Evolutionary conservation across 306 rosid species (phyloP).

Genomic region (Potentilla sterilis): DNA sequence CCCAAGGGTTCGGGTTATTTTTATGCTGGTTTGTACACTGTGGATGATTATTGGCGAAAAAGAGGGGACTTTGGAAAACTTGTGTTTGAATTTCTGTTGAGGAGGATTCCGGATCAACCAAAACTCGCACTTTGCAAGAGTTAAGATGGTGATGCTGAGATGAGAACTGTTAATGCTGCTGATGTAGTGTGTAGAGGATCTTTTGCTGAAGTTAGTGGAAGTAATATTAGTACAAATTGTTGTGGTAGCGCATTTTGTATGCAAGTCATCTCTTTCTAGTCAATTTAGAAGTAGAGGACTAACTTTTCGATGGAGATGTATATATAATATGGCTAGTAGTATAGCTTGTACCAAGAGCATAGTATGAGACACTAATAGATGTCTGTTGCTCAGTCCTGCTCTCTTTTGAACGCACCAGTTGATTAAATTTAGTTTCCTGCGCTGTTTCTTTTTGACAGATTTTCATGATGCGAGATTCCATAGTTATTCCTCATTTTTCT

Average conservation of each 20-base stretch:
- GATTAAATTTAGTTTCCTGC: background rate
- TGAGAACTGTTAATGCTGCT: background rate
- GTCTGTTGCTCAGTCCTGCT: background rate
- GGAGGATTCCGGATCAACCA: slow-evolving; percentile 23
- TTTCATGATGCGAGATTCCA: background rate
- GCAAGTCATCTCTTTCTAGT: background rate
- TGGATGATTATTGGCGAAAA: slow-evolving; percentile 15
- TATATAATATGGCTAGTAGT: background rate
- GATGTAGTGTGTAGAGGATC: background rate
- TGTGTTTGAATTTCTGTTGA: slow-evolving; percentile 34
- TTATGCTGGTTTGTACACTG: slow-evolving; percentile 42
- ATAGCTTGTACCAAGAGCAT: background rate
- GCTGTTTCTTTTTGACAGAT: background rate
- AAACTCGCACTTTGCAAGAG: background rate
- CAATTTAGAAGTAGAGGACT: background rate
- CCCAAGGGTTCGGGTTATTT: background rate
- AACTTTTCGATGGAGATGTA: background rate
- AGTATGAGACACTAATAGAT: background rate
- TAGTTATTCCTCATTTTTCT: background rate
- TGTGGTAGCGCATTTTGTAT: background rate
- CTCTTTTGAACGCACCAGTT: background rate
- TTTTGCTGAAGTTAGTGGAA: background rate
- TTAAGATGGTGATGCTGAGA: background rate
- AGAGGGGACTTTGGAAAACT: slow-evolving; percentile 35
- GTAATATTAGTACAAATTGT: background rate